A percentile compares a stretch with the other conserved stretches of the same genome.
phyloP scores from a whole-genome alignment of 306 rosid genomes.

The Dryas alaskensis region DNA sequence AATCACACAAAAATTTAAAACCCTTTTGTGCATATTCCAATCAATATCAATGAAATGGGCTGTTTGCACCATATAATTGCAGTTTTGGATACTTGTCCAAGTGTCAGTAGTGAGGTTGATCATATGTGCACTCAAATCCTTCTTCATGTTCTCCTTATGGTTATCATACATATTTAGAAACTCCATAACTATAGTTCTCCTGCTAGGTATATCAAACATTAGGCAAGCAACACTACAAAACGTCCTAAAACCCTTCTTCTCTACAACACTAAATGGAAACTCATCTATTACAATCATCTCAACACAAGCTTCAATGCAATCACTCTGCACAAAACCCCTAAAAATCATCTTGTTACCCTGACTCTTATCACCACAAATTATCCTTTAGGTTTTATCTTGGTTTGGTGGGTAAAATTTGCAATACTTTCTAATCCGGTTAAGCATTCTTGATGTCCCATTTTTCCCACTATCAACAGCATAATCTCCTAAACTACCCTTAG shows the following conservation, averaged over 20 bases:
- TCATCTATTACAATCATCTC: not conserved
- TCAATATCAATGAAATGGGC: not conserved
- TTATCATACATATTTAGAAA: not conserved
- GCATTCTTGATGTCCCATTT: not conserved
- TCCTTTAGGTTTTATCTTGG: not conserved
- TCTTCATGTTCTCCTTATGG: not conserved
- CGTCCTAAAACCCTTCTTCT: not conserved
- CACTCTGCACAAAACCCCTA: not conserved
- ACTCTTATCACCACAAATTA: not conserved
- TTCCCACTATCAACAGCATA: too few species aligned
- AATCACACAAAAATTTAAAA: not conserved
- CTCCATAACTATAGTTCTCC: not conserved
- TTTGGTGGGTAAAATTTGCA: not conserved
- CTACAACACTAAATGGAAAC: not conserved
- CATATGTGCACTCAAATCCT: not conserved
- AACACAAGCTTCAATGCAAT: too few species aligned
- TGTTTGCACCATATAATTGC: not conserved
- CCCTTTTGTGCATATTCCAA: not conserved
- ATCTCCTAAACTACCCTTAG: not conserved
- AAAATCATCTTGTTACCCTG: not conserved
- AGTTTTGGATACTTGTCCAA: conserved; percentile 1
- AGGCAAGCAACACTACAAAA: not conserved
- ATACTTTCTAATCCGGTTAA: not conserved
- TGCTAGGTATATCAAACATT: not conserved
- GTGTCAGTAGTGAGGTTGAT: not conserved